These are phyloP conservation scores for Penicillium cosmopolitanum DNA, from an alignment of 495 filamentous ascomycete genomes.

Conservation along the genomic window DNA sequence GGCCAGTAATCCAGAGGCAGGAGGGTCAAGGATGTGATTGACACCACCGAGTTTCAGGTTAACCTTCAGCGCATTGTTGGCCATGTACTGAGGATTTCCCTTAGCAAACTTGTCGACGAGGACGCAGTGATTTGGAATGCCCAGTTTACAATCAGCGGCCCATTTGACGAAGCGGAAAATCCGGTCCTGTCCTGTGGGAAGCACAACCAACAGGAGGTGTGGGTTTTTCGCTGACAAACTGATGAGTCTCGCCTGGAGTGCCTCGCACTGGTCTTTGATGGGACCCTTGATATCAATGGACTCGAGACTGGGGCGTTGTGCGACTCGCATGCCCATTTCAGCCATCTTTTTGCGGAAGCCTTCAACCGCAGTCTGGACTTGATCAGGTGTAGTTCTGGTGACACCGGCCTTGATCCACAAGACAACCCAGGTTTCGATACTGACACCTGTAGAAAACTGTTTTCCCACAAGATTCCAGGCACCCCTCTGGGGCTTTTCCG, in stretches of 20 bases:
- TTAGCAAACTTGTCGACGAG: constrained; percentile 33
- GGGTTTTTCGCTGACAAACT: neutral
- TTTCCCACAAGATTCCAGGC: constrained; percentile 24
- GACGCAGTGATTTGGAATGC: constrained; percentile 65
- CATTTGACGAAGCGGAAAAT: constrained; percentile 69
- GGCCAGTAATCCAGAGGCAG: constrained; percentile 52
- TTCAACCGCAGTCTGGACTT: neutral
- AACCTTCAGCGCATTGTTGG: constrained; percentile 76
- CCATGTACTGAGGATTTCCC: constrained; percentile 56
- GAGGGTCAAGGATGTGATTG: constrained; percentile 62
- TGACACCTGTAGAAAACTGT: constrained; percentile 10
- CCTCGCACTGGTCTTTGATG: neutral
- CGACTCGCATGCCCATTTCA: neutral
- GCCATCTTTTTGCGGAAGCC: neutral
- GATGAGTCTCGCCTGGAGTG: constrained; percentile 1
- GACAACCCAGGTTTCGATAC: constrained; percentile 8
- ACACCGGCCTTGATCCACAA: neutral
- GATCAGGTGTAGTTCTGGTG: neutral
- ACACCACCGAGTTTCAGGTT: constrained; percentile 80
- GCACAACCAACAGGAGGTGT: constrained; percentile 55
- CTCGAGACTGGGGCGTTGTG: neutral
- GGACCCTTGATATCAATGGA: neutral
- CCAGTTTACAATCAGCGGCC: constrained; percentile 59
- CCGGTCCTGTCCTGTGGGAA: constrained; percentile 47
- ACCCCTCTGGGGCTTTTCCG: constrained; percentile 7